Percentiles rank a stretch among this genome's conserved stretches.
These are phyloP conservation scores for Didymella sp. DNA, from an alignment of 2,329 filamentous ascomycete species.

Conservation along the genomic window DNA sequence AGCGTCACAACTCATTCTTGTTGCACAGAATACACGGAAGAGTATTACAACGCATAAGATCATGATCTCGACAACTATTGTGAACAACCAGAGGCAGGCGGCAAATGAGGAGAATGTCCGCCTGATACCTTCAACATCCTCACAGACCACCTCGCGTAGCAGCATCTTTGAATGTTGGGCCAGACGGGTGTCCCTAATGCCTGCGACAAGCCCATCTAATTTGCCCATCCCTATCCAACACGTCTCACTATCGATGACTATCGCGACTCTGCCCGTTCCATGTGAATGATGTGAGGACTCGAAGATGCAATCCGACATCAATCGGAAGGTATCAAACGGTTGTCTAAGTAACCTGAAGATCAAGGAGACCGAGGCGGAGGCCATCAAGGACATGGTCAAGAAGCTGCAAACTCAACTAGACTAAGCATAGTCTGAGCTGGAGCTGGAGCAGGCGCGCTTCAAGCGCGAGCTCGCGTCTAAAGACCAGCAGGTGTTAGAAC, in stretches of 20 bases:
- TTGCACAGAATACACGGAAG: background rate
- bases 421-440: background rate
- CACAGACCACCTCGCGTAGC: background rate
- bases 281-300: constrained; percentile 9
- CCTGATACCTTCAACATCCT: background rate
- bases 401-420: background rate
- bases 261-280: background rate
- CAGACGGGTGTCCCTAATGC: background rate
- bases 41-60: background rate
- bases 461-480: background rate
- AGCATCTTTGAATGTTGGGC: background rate
- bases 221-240: background rate
- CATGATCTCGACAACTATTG: background rate
- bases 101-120: background rate
- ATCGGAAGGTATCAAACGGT: background rate
- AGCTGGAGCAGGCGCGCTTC: background rate
- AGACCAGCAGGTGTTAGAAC: background rate
- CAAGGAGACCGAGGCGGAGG: background rate
- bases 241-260: background rate
- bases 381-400: background rate
- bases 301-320: constrained; percentile 3
- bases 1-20: background rate
- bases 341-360: background rate
- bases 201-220: background rate
- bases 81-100: background rate